phyloP scores from a whole-genome alignment of 257 asterid species.

The Solanum okadae region DNA sequence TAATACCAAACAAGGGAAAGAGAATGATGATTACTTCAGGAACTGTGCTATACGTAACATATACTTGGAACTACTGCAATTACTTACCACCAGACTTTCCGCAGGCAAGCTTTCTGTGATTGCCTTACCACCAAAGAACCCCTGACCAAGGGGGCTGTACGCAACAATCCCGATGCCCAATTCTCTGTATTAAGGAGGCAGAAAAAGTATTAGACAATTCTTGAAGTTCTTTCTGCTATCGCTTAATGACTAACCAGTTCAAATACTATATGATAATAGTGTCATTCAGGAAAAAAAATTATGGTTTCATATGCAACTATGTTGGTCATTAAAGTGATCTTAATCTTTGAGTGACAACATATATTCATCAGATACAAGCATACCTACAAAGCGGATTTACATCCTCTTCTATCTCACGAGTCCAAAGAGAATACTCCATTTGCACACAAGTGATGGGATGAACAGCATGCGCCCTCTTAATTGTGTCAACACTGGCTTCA shows the following conservation, averaged over 20 bases:
- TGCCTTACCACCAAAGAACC: conserved; percentile 49
- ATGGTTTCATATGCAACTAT: too few species aligned
- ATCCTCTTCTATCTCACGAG: conserved; percentile 40
- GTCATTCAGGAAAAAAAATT: too few species aligned
- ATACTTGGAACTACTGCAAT: not conserved
- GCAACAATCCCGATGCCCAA: conserved; percentile 43
- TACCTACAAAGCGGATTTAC: conserved; percentile 49
- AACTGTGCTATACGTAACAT: not conserved
- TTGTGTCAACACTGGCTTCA: too few species aligned
- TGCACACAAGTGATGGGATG: not conserved
- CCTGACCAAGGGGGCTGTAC: conserved; percentile 50
- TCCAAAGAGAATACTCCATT: conserved; percentile 54
- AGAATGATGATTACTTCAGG: not conserved
- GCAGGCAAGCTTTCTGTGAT: conserved; percentile 24
- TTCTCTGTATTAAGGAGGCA: conserved; percentile 11
- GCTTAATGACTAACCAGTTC: not conserved
- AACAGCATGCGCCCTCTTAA: too few species aligned
- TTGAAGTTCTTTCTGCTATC: not conserved
- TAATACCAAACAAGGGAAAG: not conserved
- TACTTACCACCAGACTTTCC: conserved; percentile 30
- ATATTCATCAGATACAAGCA: not conserved
- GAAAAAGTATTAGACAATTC: not conserved
- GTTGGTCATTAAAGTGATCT: not conserved
- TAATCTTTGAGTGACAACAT: not conserved
- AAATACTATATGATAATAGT: not conserved